Conservation (phyloP, 306 rosid species). For the Casuarina glauca region DNA sequence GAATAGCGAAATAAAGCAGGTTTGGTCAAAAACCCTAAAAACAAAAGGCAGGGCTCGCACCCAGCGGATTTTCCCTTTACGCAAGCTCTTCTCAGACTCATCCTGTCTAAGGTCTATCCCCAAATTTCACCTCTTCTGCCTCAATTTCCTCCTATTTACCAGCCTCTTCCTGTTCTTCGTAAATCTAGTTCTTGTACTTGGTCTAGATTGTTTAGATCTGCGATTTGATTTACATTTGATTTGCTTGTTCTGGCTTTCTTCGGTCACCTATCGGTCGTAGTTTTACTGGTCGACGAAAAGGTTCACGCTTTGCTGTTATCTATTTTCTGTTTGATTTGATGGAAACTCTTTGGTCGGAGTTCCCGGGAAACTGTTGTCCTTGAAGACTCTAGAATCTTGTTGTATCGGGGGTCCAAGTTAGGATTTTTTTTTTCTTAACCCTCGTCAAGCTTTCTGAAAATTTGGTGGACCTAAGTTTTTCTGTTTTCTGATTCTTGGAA, state of each 20-base stretch:
- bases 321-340: neutral
- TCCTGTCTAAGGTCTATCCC: neutral
- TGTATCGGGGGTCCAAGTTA: neutral
- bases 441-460: neutral
- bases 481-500: neutral
- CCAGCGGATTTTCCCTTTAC: neutral
- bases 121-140: neutral
- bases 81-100: neutral
- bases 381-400: neutral
- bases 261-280: neutral
- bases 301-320: neutral
- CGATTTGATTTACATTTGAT: neutral
- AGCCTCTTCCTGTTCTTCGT: neutral
- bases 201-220: slow-evolving; percentile 10
- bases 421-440: neutral
- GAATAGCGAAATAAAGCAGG: neutral
- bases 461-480: neutral
- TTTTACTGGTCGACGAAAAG: neutral
- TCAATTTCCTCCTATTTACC: neutral
- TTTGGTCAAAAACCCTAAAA: slow-evolving; percentile 30
- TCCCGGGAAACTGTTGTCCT: neutral
- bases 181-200: neutral
- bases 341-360: neutral
- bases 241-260: neutral
- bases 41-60: neutral